Evolutionary conservation across 371 early-diverging fungal genomes (phyloP).

Genomic region (Apophysomyces variabilis): DNA sequence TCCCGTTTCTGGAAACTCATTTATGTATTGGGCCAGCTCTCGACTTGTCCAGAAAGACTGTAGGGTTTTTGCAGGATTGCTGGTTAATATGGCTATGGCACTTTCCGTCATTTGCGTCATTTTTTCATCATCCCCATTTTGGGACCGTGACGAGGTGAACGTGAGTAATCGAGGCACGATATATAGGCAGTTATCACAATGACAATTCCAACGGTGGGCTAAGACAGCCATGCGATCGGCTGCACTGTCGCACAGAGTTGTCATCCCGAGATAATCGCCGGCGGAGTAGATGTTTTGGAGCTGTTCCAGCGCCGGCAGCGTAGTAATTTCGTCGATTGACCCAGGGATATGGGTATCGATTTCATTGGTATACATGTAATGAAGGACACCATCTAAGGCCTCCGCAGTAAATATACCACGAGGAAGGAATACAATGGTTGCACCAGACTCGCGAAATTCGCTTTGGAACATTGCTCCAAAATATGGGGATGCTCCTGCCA

Average conservation of each 20-base stretch:
- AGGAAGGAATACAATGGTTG: slow-evolving; percentile 33
- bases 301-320: slow-evolving; percentile 11
- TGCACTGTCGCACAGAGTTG: slow-evolving; percentile 14
- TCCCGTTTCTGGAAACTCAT: slow-evolving; percentile 27
- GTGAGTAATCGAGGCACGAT: slow-evolving; percentile 14
- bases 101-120: slow-evolving; percentile 20
- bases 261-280: slow-evolving; percentile 34
- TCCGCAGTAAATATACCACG: slow-evolving; percentile 26
- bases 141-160: slow-evolving; percentile 9
- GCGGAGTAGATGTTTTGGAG: slow-evolving; percentile 25
- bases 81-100: slow-evolving; percentile 24
- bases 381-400: slow-evolving; percentile 26
- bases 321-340: slow-evolving; percentile 7
- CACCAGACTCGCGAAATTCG: slow-evolving; percentile 38
- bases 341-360: slow-evolving; percentile 16
- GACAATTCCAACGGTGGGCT: slow-evolving; percentile 27
- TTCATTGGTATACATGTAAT: slow-evolving; percentile 39
- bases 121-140: slow-evolving; percentile 5
- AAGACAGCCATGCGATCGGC: slow-evolving; percentile 12
- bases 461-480: slow-evolving; percentile 44
- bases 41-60: slow-evolving; percentile 33
- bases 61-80: slow-evolving; percentile 33
- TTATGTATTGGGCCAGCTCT: slow-evolving; percentile 32
- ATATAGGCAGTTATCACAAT: slow-evolving; percentile 22
- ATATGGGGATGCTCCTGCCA: slow-evolving; percentile 41